These are phyloP conservation scores for Microbotryum scabiosae DNA, from an alignment of 1,284 basidiomycete genomes.

Conservation along the genomic window DNA sequence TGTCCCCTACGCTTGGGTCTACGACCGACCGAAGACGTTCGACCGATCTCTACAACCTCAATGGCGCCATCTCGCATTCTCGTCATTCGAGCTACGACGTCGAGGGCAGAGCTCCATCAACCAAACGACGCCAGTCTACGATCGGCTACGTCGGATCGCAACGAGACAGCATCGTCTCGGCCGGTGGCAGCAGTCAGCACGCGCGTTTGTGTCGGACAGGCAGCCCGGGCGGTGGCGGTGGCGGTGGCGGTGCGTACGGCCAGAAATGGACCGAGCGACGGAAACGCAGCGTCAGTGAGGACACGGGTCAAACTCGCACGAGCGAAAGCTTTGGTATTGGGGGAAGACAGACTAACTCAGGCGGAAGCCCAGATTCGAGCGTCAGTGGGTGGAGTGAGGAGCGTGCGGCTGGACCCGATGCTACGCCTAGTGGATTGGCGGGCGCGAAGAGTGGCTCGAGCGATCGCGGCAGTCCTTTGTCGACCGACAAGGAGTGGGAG, in stretches of 20 bases:
- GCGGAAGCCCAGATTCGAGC: slow-evolving; percentile 19
- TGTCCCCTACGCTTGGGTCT: not conserved
- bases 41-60: not conserved
- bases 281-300: slow-evolving; percentile 7
- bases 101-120: not conserved
- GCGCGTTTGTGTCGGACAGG: not conserved
- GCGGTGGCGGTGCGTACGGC: not conserved
- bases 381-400: slow-evolving; percentile 14
- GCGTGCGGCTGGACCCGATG: not conserved
- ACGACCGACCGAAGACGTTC: not conserved
- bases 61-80: not conserved
- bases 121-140: not conserved
- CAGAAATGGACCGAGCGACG: not conserved
- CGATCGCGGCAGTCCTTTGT: not conserved
- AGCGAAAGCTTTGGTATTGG: slow-evolving; percentile 1
- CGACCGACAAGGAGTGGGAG: slow-evolving; percentile 19
- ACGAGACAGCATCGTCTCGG: not conserved
- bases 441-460: not conserved
- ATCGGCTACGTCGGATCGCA: slow-evolving; percentile 9
- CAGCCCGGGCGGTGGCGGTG: too few species aligned
- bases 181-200: not conserved
- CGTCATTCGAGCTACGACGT: not conserved
- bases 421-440: not conserved
- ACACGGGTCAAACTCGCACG: slow-evolving; percentile 1
- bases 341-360: not conserved